A percentile compares a stretch with the other conserved stretches of the same genome.
These are phyloP conservation scores for Aureobasidium sp. DNA, from an alignment of 2,329 filamentous ascomycete genomes.

Conservation along the genomic window DNA sequence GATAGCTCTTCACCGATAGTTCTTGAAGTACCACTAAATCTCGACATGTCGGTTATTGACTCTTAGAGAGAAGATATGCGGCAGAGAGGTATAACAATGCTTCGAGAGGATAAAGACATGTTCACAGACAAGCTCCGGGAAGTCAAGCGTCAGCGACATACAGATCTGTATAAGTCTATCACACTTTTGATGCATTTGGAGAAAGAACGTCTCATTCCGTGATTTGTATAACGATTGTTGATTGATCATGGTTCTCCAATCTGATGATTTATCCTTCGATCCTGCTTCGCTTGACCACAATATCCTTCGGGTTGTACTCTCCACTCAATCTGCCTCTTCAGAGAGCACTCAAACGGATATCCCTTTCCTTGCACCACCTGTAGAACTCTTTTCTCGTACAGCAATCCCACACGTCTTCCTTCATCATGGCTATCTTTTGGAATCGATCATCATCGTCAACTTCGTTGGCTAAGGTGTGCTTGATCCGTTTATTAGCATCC, in stretches of 20 bases:
- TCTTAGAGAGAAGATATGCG: too few species aligned
- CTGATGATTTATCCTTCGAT: neutral
- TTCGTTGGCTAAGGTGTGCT: neutral
- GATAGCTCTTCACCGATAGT: too few species aligned
- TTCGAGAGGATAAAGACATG: too few species aligned
- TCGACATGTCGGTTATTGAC: too few species aligned
- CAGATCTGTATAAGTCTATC: too few species aligned
- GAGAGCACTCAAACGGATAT: neutral
- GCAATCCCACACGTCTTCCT: neutral
- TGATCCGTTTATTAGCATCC: neutral
- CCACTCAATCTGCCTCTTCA: neutral
- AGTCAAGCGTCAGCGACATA: too few species aligned
- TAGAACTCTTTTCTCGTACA: neutral
- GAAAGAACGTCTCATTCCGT: neutral
- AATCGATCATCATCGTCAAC: neutral
- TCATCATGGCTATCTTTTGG: neutral
- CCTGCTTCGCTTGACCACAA: neutral
- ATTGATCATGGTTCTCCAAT: neutral
- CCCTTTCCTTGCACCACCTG: neutral
- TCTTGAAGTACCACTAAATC: too few species aligned
- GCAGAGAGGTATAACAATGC: too few species aligned
- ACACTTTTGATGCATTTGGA: too few species aligned
- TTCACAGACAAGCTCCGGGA: too few species aligned
- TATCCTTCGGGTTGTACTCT: neutral
- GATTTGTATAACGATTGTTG: neutral